phyloP scores from a whole-genome alignment of 169 alveolate genomes.

The Plasmodium coatneyi region DNA sequence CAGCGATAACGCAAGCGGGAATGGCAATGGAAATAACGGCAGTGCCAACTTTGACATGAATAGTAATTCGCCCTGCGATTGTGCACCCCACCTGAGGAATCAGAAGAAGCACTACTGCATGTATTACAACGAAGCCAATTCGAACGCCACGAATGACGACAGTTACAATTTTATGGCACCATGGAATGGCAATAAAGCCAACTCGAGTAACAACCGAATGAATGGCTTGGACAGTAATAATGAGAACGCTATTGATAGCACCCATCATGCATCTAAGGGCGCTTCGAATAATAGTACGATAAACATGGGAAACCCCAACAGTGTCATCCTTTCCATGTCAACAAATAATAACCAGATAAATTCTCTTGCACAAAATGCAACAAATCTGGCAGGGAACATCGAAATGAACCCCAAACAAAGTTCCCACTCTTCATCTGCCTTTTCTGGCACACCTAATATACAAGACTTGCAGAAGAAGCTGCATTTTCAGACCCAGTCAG shows the following conservation, averaged over 20 bases:
- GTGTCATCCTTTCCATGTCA: not conserved
- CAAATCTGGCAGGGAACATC: not conserved
- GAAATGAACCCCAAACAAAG: slow-evolving; percentile 34
- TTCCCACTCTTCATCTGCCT: slow-evolving; percentile 1
- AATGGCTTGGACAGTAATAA: not conserved
- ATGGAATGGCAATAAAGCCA: not conserved
- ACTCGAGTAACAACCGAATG: slow-evolving; percentile 5
- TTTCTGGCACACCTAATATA: not conserved
- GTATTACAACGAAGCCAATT: slow-evolving; percentile 10
- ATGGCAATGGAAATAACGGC: not conserved
- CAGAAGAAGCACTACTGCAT: slow-evolving; percentile 56
- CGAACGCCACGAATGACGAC: slow-evolving; percentile 14
- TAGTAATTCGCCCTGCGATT: slow-evolving; percentile 2
- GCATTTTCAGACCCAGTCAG: slow-evolving; percentile 22
- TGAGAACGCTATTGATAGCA: slow-evolving; percentile 11
- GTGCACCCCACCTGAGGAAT: slow-evolving; percentile 37
- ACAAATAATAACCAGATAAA: slow-evolving; percentile 23
- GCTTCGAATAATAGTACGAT: slow-evolving; percentile 1
- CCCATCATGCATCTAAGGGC: not conserved
- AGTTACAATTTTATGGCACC: slow-evolving; percentile 15
- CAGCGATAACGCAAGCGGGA: not conserved
- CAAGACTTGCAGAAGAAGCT: slow-evolving; percentile 20
- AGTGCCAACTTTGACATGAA: slow-evolving; percentile 5
- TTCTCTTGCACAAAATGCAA: slow-evolving; percentile 22
- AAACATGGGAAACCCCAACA: slow-evolving; percentile 9